These are phyloP conservation scores for Ophiostoma angusticollis DNA, from an alignment of 2,329 filamentous ascomycete genomes.

Conservation along the genomic window DNA sequence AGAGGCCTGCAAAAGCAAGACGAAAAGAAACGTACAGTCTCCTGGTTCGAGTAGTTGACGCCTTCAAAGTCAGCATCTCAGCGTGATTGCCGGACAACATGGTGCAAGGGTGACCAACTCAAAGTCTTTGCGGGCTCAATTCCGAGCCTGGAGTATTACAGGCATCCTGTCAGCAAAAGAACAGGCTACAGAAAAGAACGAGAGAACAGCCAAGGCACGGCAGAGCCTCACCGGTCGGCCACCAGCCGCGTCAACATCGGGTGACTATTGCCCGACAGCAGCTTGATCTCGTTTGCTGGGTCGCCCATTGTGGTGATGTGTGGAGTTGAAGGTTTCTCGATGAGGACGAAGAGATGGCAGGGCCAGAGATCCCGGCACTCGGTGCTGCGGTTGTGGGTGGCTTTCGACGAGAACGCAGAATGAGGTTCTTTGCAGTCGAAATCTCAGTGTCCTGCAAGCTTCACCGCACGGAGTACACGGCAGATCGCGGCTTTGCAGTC, in stretches of 20 bases:
- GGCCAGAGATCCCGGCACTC: too few relatives aligned
- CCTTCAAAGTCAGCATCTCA: slow-evolving; percentile 6
- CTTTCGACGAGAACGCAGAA: too few relatives aligned
- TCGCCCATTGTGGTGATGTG: slow-evolving; percentile 7
- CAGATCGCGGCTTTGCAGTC: too few relatives aligned
- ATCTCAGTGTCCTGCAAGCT: too few relatives aligned
- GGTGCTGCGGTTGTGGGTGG: too few relatives aligned
- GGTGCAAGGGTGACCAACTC: background rate
- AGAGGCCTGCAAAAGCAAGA: too few relatives aligned
- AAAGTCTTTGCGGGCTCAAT: slow-evolving; percentile 15
- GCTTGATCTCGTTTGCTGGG: slow-evolving; percentile 26
- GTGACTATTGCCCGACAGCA: slow-evolving; percentile 28
- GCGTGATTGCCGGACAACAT: too few relatives aligned
- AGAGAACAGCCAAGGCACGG: background rate
- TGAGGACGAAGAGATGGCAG: background rate
- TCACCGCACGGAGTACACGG: too few relatives aligned
- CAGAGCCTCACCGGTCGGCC: slow-evolving; percentile 24
- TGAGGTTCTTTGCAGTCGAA: too few relatives aligned
- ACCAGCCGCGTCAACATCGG: slow-evolving; percentile 25
- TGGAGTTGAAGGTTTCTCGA: background rate
- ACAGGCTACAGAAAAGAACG: background rate
- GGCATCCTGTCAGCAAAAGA: background rate
- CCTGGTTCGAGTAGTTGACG: slow-evolving; percentile 75
- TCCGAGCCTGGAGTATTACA: slow-evolving; percentile 11
- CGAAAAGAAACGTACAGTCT: slow-evolving; percentile 34